Base-by-base conservation (phyloP, 257 asterid species). In the Solanum tacnaense region DNA sequence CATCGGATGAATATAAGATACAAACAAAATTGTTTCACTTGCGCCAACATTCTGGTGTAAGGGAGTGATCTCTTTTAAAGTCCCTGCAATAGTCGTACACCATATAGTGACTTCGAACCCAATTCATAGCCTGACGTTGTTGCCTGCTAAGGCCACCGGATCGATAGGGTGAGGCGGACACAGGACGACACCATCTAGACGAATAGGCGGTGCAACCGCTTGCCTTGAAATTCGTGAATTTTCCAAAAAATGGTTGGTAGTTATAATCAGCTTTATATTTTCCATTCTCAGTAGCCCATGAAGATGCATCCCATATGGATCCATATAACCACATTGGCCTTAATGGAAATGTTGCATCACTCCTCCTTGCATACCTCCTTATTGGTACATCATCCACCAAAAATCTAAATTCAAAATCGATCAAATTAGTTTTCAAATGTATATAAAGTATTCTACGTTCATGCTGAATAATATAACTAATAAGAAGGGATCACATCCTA, bases 311-410 rank as follows among this genome's bases (percentile, higher is more conserved):
- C 99, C 99, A 96, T 88, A 95, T 95, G 4, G 99, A 96, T 13
- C 99, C 99, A 83, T 96, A 96, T 5, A 94, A 92, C 98, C 99
- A 96, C 99, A 96, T 96, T 88, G 99, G 99, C 84, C 99, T 92
- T 11, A 92, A 76, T 16, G 99, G 99, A 90, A 95, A 96, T 39
- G 99, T 96, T 25, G 86, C 88, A 0, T 35, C 94, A 86, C 94
- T 94, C 75, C 89, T 95, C 38, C 94, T 94, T 34, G 92, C 90
- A 87, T 95, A 96, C 92, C 96, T 92, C 87, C 98, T 92, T 72
- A 95, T 93, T 25, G 99, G 99, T 88, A 96, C 93, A 91, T 96
- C 98, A 87, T 96, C 99, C 46, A 96, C 99, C 25, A 96, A 87
- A 93, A 96, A 96, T 92, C 99, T 96, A 88, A 15, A 87, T 6